Percentiles rank a stretch among this genome's conserved stretches.
Conservation (phyloP, 2,329 filamentous ascomycete species). For the Aspergillus tanneri region DNA sequence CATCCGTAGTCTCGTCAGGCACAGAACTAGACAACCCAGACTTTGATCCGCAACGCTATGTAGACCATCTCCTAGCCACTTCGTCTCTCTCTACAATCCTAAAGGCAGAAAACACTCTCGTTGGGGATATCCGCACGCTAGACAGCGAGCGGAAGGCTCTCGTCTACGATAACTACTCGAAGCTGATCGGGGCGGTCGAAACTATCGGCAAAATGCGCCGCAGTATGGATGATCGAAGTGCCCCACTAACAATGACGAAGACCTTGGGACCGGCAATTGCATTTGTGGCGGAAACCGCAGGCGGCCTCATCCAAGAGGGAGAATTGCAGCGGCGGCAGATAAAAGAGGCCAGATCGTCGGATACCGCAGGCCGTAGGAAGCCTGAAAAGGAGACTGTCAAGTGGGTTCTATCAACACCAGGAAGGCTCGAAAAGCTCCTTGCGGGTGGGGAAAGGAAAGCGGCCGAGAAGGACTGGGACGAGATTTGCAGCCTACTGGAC, state of each 20-base stretch:
- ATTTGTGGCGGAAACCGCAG: slow-evolving; percentile 47
- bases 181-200: slow-evolving; percentile 92
- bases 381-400: slow-evolving; percentile 44
- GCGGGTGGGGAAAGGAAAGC: slow-evolving; percentile 41
- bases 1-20: slow-evolving; percentile 30
- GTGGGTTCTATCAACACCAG: slow-evolving; percentile 47
- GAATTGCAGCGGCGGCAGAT: slow-evolving; percentile 35
- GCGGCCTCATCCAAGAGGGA: slow-evolving; percentile 40
- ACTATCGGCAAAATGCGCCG: slow-evolving; percentile 73
- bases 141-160: slow-evolving; percentile 96
- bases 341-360: slow-evolving; percentile 25
- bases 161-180: slow-evolving; percentile 98
- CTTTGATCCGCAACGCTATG: slow-evolving; percentile 68
- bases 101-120: slow-evolving; percentile 47
- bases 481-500: slow-evolving; percentile 39
- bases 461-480: slow-evolving; percentile 44
- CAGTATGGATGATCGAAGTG: slow-evolving; percentile 48
- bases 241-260: slow-evolving; percentile 48
- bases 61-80: slow-evolving; percentile 42
- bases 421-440: slow-evolving; percentile 38
- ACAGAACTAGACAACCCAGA: slow-evolving; percentile 69
- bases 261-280: slow-evolving; percentile 44
- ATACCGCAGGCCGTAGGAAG: slow-evolving; percentile 20
- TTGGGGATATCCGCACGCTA: slow-evolving; percentile 75
- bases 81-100: slow-evolving; percentile 46